These are phyloP conservation scores for Lentinus tigrinus DNA, from an alignment of 768 basidiomycete genomes.

Conservation along the genomic window DNA sequence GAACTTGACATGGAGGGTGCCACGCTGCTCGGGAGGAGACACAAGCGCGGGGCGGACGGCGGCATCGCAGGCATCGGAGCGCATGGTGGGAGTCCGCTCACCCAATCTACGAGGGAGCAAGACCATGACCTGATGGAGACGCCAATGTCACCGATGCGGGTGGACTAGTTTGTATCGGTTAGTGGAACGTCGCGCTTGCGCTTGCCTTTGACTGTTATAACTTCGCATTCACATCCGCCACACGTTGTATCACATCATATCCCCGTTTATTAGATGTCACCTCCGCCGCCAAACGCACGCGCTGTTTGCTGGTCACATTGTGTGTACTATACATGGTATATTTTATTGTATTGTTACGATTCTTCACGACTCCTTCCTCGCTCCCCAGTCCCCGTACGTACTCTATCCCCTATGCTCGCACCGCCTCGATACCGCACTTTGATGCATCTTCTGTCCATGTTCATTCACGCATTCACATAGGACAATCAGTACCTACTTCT, in stretches of 20 bases:
- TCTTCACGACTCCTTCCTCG: too few species aligned
- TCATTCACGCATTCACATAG: too few species aligned
- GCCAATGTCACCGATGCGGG: slow-evolving; percentile 22
- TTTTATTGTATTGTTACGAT: too few species aligned
- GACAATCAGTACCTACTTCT: too few species aligned
- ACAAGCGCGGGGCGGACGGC: slow-evolving; percentile 35
- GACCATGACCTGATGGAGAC: slow-evolving; percentile 5
- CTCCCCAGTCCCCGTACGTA: too few species aligned
- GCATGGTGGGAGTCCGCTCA: slow-evolving; percentile 18
- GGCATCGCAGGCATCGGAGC: neutral
- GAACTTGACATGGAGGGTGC: slow-evolving; percentile 87
- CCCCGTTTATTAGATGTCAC: neutral
- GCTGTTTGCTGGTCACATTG: neutral
- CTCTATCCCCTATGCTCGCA: too few species aligned
- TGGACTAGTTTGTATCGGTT: slow-evolving; percentile 7
- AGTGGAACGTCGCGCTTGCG: neutral
- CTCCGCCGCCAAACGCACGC: neutral
- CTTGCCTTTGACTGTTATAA: neutral
- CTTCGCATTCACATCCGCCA: neutral
- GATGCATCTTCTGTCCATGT: too few species aligned
- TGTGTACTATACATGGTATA: too few species aligned
- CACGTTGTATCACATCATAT: neutral
- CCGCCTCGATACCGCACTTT: too few species aligned
- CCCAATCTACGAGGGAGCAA: neutral
- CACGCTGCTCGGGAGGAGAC: slow-evolving; percentile 78